Evolutionary conservation across 1,284 basidiomycete genomes (phyloP).

Genomic region (Cerioporus squamosus): DNA sequence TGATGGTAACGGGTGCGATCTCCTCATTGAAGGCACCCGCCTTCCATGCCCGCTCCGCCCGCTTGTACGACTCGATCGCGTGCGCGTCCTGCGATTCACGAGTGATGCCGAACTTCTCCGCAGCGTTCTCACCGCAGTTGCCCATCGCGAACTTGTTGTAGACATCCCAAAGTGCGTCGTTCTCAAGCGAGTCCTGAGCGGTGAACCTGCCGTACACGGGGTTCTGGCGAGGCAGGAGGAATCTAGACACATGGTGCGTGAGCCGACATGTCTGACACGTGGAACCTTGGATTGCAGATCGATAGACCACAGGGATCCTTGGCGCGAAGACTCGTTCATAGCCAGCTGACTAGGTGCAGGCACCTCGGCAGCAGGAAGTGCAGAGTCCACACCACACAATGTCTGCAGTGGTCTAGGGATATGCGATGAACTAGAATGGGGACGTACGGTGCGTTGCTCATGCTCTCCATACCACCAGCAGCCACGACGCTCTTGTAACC

Average conservation of each 20-base stretch:
- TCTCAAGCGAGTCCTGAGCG: slow-evolving; percentile 86
- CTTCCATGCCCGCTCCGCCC: slow-evolving; percentile 91
- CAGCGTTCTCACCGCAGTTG: slow-evolving; percentile 91
- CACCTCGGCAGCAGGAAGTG: background rate
- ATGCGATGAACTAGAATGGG: slow-evolving; percentile 2
- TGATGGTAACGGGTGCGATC: slow-evolving; percentile 92
- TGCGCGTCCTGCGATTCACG: slow-evolving; percentile 89
- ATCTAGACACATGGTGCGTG: slow-evolving; percentile 52
- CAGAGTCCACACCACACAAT: no score
- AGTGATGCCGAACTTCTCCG: slow-evolving; percentile 82
- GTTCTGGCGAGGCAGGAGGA: slow-evolving; percentile 88
- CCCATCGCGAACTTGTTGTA: slow-evolving; percentile 98
- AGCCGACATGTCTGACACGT: background rate
- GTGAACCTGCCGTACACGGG: slow-evolving; percentile 92
- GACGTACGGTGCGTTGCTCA: slow-evolving; percentile 93
- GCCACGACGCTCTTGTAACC: slow-evolving; percentile 89
- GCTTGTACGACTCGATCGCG: slow-evolving; percentile 93
- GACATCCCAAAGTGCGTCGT: slow-evolving; percentile 94
- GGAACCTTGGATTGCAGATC: no score
- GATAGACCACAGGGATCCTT: no score
- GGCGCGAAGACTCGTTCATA: no score
- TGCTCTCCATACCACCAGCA: slow-evolving; percentile 97
- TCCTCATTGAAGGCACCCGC: slow-evolving; percentile 86
- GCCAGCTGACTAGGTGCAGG: no score
- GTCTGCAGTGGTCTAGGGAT: no score